phyloP scores from a whole-genome alignment of 1,284 basidiomycete species.

The Entoloma clypeatum region DNA sequence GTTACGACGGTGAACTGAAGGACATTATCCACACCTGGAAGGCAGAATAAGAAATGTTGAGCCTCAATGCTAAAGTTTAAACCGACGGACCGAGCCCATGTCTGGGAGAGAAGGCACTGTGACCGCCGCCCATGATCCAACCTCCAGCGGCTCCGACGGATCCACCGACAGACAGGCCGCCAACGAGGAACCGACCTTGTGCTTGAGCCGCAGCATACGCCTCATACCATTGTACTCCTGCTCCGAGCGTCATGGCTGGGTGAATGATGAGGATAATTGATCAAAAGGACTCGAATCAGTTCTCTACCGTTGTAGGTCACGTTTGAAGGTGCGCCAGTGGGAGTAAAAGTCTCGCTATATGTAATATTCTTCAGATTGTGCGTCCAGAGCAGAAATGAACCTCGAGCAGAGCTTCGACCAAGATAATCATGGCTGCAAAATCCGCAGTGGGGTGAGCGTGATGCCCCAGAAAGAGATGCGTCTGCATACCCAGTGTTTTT shows the following conservation, averaged over 20 bases:
- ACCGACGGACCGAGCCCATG: constrained; percentile 39
- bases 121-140: constrained; percentile 43
- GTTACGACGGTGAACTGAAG: constrained; percentile 38
- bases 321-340: constrained; percentile 23
- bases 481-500: constrained; percentile 50
- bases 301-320: constrained; percentile 17
- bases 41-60: not conserved
- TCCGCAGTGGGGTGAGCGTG: no score
- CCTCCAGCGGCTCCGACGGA: constrained; percentile 39
- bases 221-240: constrained; percentile 44
- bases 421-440: constrained; percentile 29
- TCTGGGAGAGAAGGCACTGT: constrained; percentile 35
- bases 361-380: constrained; percentile 35
- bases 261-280: constrained; percentile 8
- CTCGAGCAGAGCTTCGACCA: constrained; percentile 31
- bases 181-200: constrained; percentile 33
- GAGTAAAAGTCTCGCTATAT: constrained; percentile 29
- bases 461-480: no score
- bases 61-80: constrained; percentile 1
- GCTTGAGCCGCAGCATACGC: constrained; percentile 35
- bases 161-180: constrained; percentile 33
- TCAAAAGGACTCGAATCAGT: not conserved
- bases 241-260: constrained; percentile 34
- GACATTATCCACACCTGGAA: constrained; percentile 40
- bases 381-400: constrained; percentile 35